Percentiles rank a stretch among this genome's conserved stretches.
phyloP scores from a whole-genome alignment of 257 asterid species.

The Solanum paucissectum region DNA sequence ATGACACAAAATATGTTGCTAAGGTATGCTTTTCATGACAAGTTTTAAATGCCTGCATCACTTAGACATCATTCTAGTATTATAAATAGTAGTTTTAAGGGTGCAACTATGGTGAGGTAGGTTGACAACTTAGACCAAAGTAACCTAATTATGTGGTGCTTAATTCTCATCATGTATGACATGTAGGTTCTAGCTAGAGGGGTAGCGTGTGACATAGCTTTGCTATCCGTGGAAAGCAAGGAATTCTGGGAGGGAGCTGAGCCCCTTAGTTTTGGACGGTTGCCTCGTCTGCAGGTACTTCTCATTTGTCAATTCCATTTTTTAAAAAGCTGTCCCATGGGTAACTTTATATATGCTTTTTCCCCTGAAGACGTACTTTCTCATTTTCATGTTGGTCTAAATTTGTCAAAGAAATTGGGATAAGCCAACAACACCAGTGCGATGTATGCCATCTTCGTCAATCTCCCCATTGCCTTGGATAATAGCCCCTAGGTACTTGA shows the following conservation, averaged over 20 bases:
- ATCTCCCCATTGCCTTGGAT: not conserved
- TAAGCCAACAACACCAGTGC: not conserved
- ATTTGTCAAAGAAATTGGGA: not conserved
- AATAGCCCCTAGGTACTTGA: not conserved
- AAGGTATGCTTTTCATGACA: slow-evolving; percentile 41
- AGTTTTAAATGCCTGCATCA: not conserved
- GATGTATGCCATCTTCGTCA: not conserved
- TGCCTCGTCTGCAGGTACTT: slow-evolving; percentile 75
- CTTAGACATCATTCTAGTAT: not conserved
- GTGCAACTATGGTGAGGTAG: not conserved
- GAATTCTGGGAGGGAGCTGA: slow-evolving; percentile 84
- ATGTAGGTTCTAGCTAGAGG: slow-evolving; percentile 82
- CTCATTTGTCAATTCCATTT: slow-evolving; percentile 3
- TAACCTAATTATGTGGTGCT: not conserved
- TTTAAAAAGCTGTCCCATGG: not conserved
- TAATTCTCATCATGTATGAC: not conserved
- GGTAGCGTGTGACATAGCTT: slow-evolving; percentile 84
- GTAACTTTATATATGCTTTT: not conserved
- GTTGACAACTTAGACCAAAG: not conserved
- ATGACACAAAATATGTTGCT: slow-evolving; percentile 81
- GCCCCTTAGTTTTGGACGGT: slow-evolving; percentile 59
- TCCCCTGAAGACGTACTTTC: not conserved
- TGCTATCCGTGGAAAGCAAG: slow-evolving; percentile 68
- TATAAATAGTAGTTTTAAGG: not conserved
- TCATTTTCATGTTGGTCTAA: not conserved